A percentile compares a stretch with the other conserved stretches of the same genome.
Evolutionary conservation across 129 eudicot genomes (phyloP).

Genomic region (Artemisia argyi): DNA sequence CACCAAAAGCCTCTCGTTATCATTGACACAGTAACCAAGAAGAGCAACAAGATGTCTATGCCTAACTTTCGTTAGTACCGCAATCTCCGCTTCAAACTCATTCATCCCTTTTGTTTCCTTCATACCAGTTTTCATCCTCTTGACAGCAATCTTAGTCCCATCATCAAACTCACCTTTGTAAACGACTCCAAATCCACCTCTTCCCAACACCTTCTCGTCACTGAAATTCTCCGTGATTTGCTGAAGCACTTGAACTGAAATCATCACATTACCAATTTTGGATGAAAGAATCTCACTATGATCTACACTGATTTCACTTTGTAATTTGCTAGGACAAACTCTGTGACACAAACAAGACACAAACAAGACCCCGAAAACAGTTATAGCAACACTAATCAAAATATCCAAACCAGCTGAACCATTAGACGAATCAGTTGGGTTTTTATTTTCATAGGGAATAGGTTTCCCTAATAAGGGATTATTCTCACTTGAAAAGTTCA

Average conservation of each 20-base stretch:
- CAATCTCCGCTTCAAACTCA: constrained; percentile 12
- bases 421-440: too few species aligned
- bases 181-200: too few species aligned
- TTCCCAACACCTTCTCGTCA: too few species aligned
- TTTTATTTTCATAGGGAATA: not conserved
- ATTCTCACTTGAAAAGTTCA: too few species aligned
- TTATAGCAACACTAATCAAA: constrained; percentile 13
- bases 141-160: too few species aligned
- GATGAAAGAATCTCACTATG: not conserved
- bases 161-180: too few species aligned
- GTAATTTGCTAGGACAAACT: not conserved
- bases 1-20: constrained; percentile 47
- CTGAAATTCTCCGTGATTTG: too few species aligned
- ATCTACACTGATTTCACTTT: not conserved
- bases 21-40: constrained; percentile 39
- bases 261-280: not conserved
- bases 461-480: constrained; percentile 21
- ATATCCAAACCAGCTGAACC: constrained; percentile 25
- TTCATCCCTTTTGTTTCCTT: not conserved
- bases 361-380: too few species aligned
- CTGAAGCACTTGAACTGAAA: too few species aligned
- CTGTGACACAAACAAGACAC: constrained; percentile 17
- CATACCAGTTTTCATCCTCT: too few species aligned
- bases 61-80: constrained; percentile 40
- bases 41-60: constrained; percentile 49